A percentile compares a stretch with the other conserved stretches of the same genome.
Evolutionary conservation across 1,284 basidiomycete genomes (phyloP).

Genomic region (Trametes versicolor): DNA sequence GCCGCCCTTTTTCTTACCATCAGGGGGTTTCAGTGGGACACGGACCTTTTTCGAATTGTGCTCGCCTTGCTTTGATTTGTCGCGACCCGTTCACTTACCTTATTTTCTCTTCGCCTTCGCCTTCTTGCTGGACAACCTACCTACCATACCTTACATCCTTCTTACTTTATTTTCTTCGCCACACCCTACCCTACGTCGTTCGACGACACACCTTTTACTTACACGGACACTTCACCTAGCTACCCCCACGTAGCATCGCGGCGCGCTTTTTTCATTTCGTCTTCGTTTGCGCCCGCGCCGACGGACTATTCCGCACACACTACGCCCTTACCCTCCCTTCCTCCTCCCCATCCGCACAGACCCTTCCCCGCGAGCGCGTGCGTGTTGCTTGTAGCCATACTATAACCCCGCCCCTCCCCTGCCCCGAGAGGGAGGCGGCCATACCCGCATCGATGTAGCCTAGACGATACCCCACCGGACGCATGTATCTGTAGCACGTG

Average conservation of each 20-base stretch:
- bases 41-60: constrained; percentile 30
- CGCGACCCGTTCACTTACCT: neutral
- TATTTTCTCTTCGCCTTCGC: constrained; percentile 27
- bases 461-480: constrained; percentile 27
- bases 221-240: constrained; percentile 5
- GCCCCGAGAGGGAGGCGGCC: constrained; percentile 1
- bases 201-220: constrained; percentile 14
- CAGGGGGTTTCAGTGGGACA: constrained; percentile 28
- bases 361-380: constrained; percentile 19
- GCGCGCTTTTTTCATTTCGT: constrained; percentile 23
- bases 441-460: constrained; percentile 24
- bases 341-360: constrained; percentile 18
- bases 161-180: constrained; percentile 17
- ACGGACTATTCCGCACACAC: constrained; percentile 27
- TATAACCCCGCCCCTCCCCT: constrained; percentile 12
- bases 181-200: constrained; percentile 11
- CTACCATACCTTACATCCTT: constrained; percentile 37
- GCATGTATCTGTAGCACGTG: constrained; percentile 28
- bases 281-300: constrained; percentile 22
- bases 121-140: constrained; percentile 40
- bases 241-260: constrained; percentile 11
- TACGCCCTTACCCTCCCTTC: constrained; percentile 20
- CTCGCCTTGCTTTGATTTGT: constrained; percentile 26
- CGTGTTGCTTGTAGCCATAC: constrained; percentile 32
- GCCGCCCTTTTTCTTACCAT: constrained; percentile 22